Conservation (phyloP, 2,329 filamentous ascomycete species). For the Pezicula neosporulosa region DNA sequence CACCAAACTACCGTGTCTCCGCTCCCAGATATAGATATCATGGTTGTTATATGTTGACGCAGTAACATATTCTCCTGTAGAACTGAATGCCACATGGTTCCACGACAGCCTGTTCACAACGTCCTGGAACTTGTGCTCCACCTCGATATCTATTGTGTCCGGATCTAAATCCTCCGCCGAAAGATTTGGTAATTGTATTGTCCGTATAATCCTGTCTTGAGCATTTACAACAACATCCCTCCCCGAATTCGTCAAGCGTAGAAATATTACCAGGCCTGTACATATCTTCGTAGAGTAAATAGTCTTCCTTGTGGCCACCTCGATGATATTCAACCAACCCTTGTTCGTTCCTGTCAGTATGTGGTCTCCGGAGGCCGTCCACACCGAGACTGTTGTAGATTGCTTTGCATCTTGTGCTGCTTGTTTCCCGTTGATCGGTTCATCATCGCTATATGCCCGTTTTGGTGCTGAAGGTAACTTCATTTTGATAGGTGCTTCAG, state of each 20-base stretch:
- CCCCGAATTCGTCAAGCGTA: conserved; percentile 81
- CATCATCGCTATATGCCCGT: conserved; percentile 67
- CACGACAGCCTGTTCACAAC: conserved; percentile 92
- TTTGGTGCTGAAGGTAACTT: conserved; percentile 79
- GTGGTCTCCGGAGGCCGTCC: conserved; percentile 80
- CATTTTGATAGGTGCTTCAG: conserved; percentile 65
- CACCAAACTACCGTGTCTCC: conserved; percentile 86
- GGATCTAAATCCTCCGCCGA: conserved; percentile 67
- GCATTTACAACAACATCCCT: conserved; percentile 88
- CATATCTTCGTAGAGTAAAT: conserved; percentile 90
- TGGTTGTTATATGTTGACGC: conserved; percentile 98
- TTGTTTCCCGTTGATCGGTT: conserved; percentile 74
- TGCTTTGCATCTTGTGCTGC: conserved; percentile 90
- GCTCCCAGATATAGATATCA: conserved; percentile 97
- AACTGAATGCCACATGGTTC: conserved; percentile 96
- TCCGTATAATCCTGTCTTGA: conserved; percentile 91
- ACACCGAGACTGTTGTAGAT: conserved; percentile 89
- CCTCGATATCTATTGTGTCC: conserved; percentile 81
- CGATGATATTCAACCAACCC: conserved; percentile 94
- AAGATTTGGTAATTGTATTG: conserved; percentile 82
- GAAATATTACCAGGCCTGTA: conserved; percentile 80
- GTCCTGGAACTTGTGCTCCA: conserved; percentile 98
- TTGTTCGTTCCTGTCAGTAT: conserved; percentile 93
- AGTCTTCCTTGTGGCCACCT: conserved; percentile 73
- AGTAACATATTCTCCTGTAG: conserved; percentile 91